A percentile compares a stretch with the other conserved stretches of the same genome.
These are phyloP conservation scores for Melanomma pulvis-pyrius DNA, from an alignment of 495 filamentous ascomycete genomes.

Conservation along the genomic window DNA sequence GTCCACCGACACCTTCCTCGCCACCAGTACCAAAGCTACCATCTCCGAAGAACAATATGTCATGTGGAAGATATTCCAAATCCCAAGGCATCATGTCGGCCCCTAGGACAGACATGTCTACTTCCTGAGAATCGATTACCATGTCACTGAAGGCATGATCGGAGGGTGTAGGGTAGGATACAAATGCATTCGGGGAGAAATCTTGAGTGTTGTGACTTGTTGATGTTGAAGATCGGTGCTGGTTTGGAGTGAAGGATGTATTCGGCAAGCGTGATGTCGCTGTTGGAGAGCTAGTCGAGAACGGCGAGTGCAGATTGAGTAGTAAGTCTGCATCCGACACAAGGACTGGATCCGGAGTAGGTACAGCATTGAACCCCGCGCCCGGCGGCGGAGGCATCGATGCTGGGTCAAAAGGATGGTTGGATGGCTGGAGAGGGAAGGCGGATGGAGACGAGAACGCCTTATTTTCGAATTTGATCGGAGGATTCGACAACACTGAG, in stretches of 20 bases:
- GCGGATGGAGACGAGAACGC: slow-evolving; percentile 13
- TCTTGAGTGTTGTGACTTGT: slow-evolving; percentile 39
- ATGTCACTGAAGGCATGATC: slow-evolving; percentile 55
- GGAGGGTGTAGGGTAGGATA: slow-evolving; percentile 36
- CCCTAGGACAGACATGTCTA: slow-evolving; percentile 61
- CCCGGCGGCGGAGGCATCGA: slow-evolving; percentile 30
- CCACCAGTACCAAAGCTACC: not conserved
- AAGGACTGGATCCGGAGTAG: slow-evolving; percentile 30
- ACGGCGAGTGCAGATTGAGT: slow-evolving; percentile 40
- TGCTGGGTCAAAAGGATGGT: slow-evolving; percentile 21
- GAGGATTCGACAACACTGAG: slow-evolving; percentile 19
- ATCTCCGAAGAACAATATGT: slow-evolving; percentile 56
- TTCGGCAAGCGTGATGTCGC: slow-evolving; percentile 4
- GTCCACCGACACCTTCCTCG: not conserved
- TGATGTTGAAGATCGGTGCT: slow-evolving; percentile 45
- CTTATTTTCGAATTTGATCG: slow-evolving; percentile 23
- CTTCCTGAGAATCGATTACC: slow-evolving; percentile 71
- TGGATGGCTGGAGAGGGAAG: slow-evolving; percentile 3
- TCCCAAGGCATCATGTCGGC: slow-evolving; percentile 65
- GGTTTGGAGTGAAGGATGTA: slow-evolving; percentile 4
- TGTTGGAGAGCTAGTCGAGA: slow-evolving; percentile 14
- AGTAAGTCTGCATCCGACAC: slow-evolving; percentile 41
- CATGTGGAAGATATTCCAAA: slow-evolving; percentile 67
- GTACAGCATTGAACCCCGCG: slow-evolving; percentile 15
- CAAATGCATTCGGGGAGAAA: slow-evolving; percentile 46